Evolutionary conservation across 805 yeast species (phyloP), one percentile per base, ranked within the genome.

Genomic region (Yarrowia sp.): DNA sequence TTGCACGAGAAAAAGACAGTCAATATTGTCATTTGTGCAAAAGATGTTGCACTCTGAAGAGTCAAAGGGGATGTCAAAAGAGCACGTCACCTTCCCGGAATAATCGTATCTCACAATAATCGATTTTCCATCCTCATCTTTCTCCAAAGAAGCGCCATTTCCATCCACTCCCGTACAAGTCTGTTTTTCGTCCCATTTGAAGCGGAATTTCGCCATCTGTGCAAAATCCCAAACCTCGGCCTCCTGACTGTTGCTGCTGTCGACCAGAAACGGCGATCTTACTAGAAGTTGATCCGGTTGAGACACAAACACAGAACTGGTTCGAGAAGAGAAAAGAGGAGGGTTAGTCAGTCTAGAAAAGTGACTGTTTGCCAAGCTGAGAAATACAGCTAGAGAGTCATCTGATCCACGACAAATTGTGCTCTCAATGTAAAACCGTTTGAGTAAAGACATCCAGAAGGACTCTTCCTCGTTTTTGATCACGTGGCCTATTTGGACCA

Each of bases 151-250:
- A 3, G 38, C 54, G 8, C 19, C 26, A 32, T 11, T 5, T 19
- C 54, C 54, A 14, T 48, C 32, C 17, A 48, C 54, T 7, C 54
- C 54, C 1, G 8, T 32, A 32, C 54, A 48, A 1, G 26, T n/a
- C 8, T 17, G 26, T 19, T 19, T 48, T 12, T 12, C 10, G 26
- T 8, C 8, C 38, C 30, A 19, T 3, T 19, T 26, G 38, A 48
- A 48, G 1, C 54, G 54, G 28, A 30, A 32, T 48, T 48, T 48
- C 28, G 54, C 38, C 54, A 48, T 19, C 32, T 21, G 17, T 30
- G 26, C 6, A 9, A 48, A 48, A 32, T 48, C 54, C 54, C 54
- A 48, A 12, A 48, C 54, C 54, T 30, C 54, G 14, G 54, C 38
- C 19, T 28, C 52, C 6, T 32, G 14, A 8, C 16, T 24, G 3